Conservation (phyloP, 129 eudicot species). For the Tagetes erecta region DNA sequence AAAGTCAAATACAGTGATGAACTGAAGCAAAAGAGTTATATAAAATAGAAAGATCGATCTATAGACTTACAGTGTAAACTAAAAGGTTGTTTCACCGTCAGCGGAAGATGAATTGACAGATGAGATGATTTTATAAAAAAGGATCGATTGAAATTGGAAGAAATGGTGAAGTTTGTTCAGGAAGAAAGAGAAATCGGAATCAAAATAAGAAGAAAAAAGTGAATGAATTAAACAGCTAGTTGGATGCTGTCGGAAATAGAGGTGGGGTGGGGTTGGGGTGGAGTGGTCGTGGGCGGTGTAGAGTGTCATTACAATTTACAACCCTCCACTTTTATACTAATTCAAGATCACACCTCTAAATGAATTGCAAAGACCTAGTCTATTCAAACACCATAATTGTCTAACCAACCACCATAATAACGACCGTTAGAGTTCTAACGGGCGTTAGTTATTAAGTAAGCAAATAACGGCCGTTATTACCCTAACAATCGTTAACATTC, state of each 20-base stretch:
- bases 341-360: conserved; percentile 7
- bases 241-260: conserved; percentile 8
- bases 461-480: no score
- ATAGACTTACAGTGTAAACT: conserved; percentile 13
- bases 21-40: background rate
- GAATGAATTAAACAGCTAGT: background rate
- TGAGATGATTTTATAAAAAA: conserved; percentile 6
- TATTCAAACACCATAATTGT: no score
- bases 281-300: background rate
- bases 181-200: background rate
- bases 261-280: background rate
- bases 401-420: no score
- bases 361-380: background rate
- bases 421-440: no score
- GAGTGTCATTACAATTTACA: background rate
- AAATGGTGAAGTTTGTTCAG: no score
- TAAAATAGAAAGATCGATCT: conserved; percentile 16
- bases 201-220: background rate
- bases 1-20: conserved; percentile 25
- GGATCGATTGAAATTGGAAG: background rate
- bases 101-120: conserved; percentile 4
- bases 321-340: conserved; percentile 11
- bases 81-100: conserved; percentile 4
- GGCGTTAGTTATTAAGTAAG: no score
- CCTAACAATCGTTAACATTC: no score